Evolutionary conservation across 2,329 filamentous ascomycete genomes (phyloP).

Genomic region (Curvularia lunata): DNA sequence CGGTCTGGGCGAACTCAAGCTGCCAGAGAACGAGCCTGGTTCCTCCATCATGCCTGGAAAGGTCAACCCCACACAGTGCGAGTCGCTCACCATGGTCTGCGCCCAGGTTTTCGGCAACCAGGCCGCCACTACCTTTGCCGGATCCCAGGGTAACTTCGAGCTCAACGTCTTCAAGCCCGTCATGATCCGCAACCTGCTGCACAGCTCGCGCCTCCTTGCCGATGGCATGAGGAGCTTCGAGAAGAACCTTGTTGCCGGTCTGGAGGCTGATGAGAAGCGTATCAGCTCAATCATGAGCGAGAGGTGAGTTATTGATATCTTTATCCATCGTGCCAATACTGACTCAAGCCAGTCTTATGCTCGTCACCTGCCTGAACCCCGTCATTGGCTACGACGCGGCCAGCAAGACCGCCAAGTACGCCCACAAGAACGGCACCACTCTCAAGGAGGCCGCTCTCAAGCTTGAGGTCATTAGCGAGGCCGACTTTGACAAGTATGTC

Average conservation of each 20-base stretch:
- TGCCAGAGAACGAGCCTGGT: conserved; percentile 97
- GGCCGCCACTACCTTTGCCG: conserved; percentile 88
- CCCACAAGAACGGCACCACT: conserved; percentile 96
- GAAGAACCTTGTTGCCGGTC: conserved; percentile 85
- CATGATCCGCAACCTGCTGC: conserved; percentile 91
- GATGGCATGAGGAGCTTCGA: conserved; percentile 96
- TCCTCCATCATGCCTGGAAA: conserved; percentile 99
- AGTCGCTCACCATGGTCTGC: conserved; percentile 97
- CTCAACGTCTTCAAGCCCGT: conserved; percentile 99
- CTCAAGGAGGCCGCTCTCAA: conserved; percentile 94
- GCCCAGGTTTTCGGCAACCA: conserved; percentile 98
- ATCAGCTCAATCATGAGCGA: conserved; percentile 91
- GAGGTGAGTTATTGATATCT: conserved; percentile 65
- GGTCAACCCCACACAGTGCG: conserved; percentile 98
- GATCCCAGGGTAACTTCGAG: conserved; percentile 98
- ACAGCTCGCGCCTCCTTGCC: conserved; percentile 84
- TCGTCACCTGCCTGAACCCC: conserved; percentile 76
- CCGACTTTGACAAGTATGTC: conserved; percentile 89
- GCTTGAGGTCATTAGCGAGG: conserved; percentile 83
- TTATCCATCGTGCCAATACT: conserved; percentile 1
- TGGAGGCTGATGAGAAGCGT: conserved; percentile 92
- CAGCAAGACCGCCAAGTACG: conserved; percentile 65
- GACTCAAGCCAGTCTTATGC: conserved; percentile 75
- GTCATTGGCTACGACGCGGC: conserved; percentile 43
- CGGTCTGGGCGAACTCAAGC: conserved; percentile 88